phyloP scores from a whole-genome alignment of 2,329 filamentous ascomycete species.

The Periglandula ipomoeae region DNA sequence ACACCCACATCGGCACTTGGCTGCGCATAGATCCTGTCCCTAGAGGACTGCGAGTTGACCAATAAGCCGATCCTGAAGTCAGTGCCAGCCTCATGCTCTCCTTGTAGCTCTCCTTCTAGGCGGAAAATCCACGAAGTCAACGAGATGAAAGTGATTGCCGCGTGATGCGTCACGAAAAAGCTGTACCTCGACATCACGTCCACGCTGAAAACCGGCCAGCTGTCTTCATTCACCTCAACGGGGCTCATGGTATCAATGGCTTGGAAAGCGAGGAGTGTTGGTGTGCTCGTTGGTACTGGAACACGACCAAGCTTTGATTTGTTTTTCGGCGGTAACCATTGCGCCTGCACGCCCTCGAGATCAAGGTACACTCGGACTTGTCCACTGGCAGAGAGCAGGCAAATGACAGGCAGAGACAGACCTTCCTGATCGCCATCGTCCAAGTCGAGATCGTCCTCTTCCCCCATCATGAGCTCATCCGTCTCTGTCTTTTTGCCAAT shows the following conservation, averaged over 20 bases:
- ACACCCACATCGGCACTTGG: slow-evolving; percentile 34
- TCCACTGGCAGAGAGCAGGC: slow-evolving; percentile 51
- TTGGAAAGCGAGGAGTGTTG: slow-evolving; percentile 51
- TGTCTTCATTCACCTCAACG: slow-evolving; percentile 44
- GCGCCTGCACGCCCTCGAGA: slow-evolving; percentile 52
- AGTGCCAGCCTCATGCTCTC: slow-evolving; percentile 45
- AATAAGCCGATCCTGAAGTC: slow-evolving; percentile 54
- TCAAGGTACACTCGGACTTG: slow-evolving; percentile 54
- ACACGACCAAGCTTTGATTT: slow-evolving; percentile 37
- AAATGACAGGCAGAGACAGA: slow-evolving; percentile 50
- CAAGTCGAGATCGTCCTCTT: slow-evolving; percentile 51
- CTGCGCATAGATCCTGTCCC: slow-evolving; percentile 50
- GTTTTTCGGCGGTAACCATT: slow-evolving; percentile 52
- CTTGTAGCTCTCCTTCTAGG: slow-evolving; percentile 50
- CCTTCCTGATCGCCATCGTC: slow-evolving; percentile 50
- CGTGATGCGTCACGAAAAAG: slow-evolving; percentile 53
- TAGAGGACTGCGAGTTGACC: slow-evolving; percentile 47
- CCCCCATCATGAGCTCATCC: slow-evolving; percentile 52
- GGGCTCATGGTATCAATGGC: slow-evolving; percentile 50
- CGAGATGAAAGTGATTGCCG: slow-evolving; percentile 51
- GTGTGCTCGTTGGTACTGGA: slow-evolving; percentile 28
- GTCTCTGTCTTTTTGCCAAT: slow-evolving; percentile 54
- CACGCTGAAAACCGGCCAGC: slow-evolving; percentile 54
- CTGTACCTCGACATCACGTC: slow-evolving; percentile 54
- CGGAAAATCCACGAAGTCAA: slow-evolving; percentile 55